Evolutionary conservation across 2,329 filamentous ascomycete species (phyloP), one percentile per base, ranked within the genome.

Genomic region (Trichoderma oligosporum): DNA sequence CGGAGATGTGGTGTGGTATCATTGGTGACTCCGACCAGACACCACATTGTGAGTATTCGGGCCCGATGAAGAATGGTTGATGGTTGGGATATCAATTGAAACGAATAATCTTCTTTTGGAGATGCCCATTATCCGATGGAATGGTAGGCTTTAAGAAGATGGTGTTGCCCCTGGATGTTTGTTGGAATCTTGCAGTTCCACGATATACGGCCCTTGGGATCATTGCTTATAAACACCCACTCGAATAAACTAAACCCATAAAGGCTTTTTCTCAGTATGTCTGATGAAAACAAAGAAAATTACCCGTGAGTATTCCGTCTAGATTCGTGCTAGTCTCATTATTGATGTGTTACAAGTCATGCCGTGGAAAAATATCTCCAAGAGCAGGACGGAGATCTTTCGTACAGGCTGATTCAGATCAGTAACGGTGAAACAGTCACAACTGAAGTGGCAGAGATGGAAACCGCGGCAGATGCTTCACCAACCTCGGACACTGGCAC

Each of bases 1-100:
- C 31, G 16, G 38, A 59, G 57, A 70, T 67, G 68, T 70, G 66
- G 61, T 63, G 59, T 59, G 42, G 56, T 57, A 48, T 62, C 59
- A 68, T 68, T 70, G 68, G 67, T 60, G 57, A 58, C 33, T 38
- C n/a, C 4, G 29, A 20, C 33, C 6, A 46, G 31, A 54, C 49
- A 29, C 49, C 36, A 55, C n/a, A 38, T 47, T 5, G 16, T 38
- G 12, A 18, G 18, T n/a, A 24, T 25, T 25, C 25, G 35, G 33
- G 46, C 55, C 55, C 39, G 47, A 52, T 33, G 24, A 16, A 36
- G 35, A 33, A n/a, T n/a, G 41, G 14, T 22, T 35, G 36, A 20
- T 16, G 29, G 35, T 47, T 42, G 53, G 44, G 53, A 39, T 39
- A 24, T 35, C 53, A 56, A 48, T n/a, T 29, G 25, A 31, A 33